These are phyloP conservation scores for Soucietia sequanensis DNA, from an alignment of 805 yeast species.

Conservation along the genomic window DNA sequence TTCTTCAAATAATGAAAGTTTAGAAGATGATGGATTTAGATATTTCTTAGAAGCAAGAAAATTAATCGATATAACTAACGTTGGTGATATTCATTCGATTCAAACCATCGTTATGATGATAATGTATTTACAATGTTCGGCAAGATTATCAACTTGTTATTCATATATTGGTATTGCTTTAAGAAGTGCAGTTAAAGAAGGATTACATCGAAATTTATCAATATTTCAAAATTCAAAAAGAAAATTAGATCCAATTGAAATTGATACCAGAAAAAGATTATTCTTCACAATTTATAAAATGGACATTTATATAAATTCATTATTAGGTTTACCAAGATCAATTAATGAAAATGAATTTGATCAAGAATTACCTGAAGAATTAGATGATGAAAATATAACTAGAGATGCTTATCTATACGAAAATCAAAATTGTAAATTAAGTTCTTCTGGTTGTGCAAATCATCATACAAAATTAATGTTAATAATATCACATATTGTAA, in stretches of 20 bases:
- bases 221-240: slow-evolving; percentile 45
- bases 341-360: slow-evolving; percentile 78
- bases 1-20: slow-evolving; percentile 28
- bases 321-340: slow-evolving; percentile 81
- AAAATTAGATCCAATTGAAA: slow-evolving; percentile 70
- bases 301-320: slow-evolving; percentile 86
- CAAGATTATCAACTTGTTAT: slow-evolving; percentile 82
- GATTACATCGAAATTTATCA: slow-evolving; percentile 70
- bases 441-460: slow-evolving; percentile 79
- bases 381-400: slow-evolving; percentile 85
- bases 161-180: slow-evolving; percentile 87
- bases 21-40: slow-evolving; percentile 74
- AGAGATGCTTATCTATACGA: slow-evolving; percentile 53
- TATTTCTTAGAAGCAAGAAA: slow-evolving; percentile 81
- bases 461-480: slow-evolving; percentile 76
- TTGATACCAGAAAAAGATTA: slow-evolving; percentile 78
- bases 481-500: slow-evolving; percentile 68
- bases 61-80: slow-evolving; percentile 78
- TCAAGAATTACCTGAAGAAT: slow-evolving; percentile 79
- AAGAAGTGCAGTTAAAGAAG: slow-evolving; percentile 78
- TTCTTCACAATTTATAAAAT: slow-evolving; percentile 90
- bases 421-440: slow-evolving; percentile 50
- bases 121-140: slow-evolving; percentile 83
- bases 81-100: slow-evolving; percentile 76
- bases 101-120: slow-evolving; percentile 87